phyloP scores from a whole-genome alignment of 2,329 filamentous ascomycete genomes.

The Dactylonectria macrodidyma region DNA sequence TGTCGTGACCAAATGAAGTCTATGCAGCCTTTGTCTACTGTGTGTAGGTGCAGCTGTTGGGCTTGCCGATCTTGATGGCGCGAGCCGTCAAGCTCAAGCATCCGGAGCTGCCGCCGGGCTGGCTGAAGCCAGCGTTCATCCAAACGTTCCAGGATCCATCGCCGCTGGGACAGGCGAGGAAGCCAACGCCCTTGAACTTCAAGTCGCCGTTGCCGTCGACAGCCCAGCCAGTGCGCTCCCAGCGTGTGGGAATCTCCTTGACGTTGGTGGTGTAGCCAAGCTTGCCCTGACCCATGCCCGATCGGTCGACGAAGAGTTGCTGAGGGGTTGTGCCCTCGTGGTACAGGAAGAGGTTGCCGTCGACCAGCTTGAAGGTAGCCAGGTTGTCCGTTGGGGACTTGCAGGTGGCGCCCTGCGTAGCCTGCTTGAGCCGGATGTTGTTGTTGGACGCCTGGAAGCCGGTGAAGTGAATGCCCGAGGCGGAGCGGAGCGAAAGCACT shows the following conservation, averaged over 20 bases:
- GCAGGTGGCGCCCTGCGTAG: constrained; percentile 65
- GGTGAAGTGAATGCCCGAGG: constrained; percentile 63
- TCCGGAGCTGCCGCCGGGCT: constrained; percentile 54
- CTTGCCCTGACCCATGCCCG: constrained; percentile 71
- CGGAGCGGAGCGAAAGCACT: constrained; percentile 65
- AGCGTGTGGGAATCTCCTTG: constrained; percentile 46
- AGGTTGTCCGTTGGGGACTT: constrained; percentile 54
- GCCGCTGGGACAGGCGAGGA: constrained; percentile 68
- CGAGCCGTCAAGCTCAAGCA: constrained; percentile 56
- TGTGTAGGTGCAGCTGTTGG: constrained; percentile 58
- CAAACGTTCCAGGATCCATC: constrained; percentile 59
- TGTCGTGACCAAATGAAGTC: neutral
- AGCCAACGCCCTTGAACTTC: constrained; percentile 58
- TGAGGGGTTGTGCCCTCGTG: constrained; percentile 57
- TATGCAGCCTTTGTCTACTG: neutral
- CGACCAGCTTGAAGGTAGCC: constrained; percentile 66
- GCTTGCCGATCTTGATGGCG: constrained; percentile 46
- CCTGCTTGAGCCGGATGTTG: constrained; percentile 61
- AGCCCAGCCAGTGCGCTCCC: constrained; percentile 63
- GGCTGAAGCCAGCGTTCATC: constrained; percentile 48
- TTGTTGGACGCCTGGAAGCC: constrained; percentile 60
- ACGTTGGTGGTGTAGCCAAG: constrained; percentile 66
- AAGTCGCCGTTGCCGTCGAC: constrained; percentile 61
- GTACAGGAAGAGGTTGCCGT: constrained; percentile 65
- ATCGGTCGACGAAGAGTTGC: constrained; percentile 68